Evolutionary conservation across 2,329 filamentous ascomycete genomes (phyloP).

Genomic region (Alternaria postmessia): DNA sequence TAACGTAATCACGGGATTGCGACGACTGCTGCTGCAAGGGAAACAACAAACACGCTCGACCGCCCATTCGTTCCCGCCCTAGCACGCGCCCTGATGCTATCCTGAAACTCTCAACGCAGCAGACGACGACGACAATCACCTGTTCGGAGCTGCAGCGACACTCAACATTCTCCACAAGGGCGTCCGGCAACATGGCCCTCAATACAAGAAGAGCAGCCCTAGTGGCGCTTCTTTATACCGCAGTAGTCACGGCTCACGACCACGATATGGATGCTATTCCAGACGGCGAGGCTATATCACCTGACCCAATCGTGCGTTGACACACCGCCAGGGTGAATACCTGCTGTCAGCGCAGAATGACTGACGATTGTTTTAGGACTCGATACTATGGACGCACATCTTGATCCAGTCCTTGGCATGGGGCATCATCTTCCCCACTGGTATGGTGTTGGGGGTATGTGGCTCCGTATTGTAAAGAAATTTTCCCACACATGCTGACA

Average conservation of each 20-base stretch:
- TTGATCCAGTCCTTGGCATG: slow-evolving; percentile 86
- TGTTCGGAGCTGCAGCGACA: slow-evolving; percentile 7
- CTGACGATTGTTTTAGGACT: slow-evolving; percentile 62
- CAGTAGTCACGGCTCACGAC: slow-evolving; percentile 48
- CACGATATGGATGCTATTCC: slow-evolving; percentile 52
- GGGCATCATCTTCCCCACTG: slow-evolving; percentile 89
- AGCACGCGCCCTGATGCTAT: slow-evolving; percentile 10
- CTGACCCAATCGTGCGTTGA: slow-evolving; percentile 46
- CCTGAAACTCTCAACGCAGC: slow-evolving; percentile 31
- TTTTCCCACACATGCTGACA: neutral
- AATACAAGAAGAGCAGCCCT: slow-evolving; percentile 24
- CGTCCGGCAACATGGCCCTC: slow-evolving; percentile 22
- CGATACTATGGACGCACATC: slow-evolving; percentile 92
- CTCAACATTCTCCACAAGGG: slow-evolving; percentile 1
- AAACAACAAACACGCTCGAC: slow-evolving; percentile 11
- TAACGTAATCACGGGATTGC: slow-evolving; percentile 39
- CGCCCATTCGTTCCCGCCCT: slow-evolving; percentile 2
- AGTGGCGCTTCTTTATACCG: slow-evolving; percentile 36
- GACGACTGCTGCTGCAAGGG: slow-evolving; percentile 22
- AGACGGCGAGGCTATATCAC: slow-evolving; percentile 49
- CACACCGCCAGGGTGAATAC: neutral
- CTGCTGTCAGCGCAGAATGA: neutral
- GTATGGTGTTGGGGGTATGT: slow-evolving; percentile 92
- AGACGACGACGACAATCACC: slow-evolving; percentile 17
- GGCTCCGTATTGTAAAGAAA: neutral